Conservation (phyloP, 2,329 filamentous ascomycete species). For the Madurella fahalii region DNA sequence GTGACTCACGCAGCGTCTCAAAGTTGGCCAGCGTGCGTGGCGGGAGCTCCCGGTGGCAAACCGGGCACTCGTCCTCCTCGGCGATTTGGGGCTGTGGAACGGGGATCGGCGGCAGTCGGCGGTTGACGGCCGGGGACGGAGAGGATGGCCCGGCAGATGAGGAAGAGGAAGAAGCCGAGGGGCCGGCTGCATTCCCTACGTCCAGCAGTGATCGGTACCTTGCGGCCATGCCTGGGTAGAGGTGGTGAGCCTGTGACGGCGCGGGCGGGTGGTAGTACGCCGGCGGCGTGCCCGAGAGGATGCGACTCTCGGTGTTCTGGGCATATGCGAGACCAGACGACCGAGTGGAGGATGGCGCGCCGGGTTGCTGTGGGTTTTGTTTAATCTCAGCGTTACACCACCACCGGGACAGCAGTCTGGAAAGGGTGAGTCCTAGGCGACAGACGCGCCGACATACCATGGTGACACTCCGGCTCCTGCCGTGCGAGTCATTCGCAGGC, state of each 20-base stretch:
- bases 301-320: constrained; percentile 34
- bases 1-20: constrained; percentile 52
- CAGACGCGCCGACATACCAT: constrained; percentile 38
- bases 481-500: constrained; percentile 34
- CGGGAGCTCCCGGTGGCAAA: constrained; percentile 70
- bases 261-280: constrained; percentile 31
- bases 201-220: constrained; percentile 32
- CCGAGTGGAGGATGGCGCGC: constrained; percentile 24
- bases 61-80: constrained; percentile 76
- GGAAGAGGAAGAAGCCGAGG: constrained; percentile 26
- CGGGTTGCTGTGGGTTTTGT: constrained; percentile 17
- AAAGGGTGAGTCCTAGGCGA: background rate
- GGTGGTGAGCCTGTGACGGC: constrained; percentile 20
- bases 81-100: constrained; percentile 48
- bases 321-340: constrained; percentile 8
- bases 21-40: constrained; percentile 50
- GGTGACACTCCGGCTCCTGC: constrained; percentile 46
- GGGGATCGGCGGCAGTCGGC: constrained; percentile 34
- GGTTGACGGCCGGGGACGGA: constrained; percentile 8
- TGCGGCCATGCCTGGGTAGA: constrained; percentile 12
- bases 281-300: constrained; percentile 39
- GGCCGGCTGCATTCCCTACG: constrained; percentile 30
- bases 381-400: constrained; percentile 4
- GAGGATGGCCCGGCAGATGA: constrained; percentile 28
- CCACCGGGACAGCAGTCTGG: background rate